Conservation (phyloP, 495 filamentous ascomycete genomes). For the Clohesyomyces aquaticus region DNA sequence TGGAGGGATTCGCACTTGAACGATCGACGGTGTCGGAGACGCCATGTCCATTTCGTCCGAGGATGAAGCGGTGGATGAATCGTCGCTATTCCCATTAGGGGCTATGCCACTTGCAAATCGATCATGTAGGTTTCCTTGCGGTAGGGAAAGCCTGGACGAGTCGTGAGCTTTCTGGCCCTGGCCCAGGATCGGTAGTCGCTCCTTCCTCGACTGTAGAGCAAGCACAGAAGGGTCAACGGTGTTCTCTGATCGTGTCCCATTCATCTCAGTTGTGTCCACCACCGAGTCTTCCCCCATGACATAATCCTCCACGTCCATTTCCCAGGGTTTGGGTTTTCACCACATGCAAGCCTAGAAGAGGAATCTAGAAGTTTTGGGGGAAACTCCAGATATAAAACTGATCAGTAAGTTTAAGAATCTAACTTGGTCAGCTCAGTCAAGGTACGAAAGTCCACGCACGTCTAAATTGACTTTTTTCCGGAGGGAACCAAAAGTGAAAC, state of each 20-base stretch:
- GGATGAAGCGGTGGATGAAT: neutral
- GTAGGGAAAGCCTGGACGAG: neutral
- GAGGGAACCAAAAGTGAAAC: too few species aligned
- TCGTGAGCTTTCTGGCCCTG: neutral
- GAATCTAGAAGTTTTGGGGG: neutral
- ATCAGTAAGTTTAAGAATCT: too few species aligned
- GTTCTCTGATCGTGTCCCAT: neutral
- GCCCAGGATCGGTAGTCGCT: neutral
- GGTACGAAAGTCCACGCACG: too few species aligned
- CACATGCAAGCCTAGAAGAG: neutral
- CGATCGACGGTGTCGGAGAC: conserved; percentile 1
- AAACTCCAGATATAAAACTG: too few species aligned
- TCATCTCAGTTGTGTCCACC: conserved; percentile 1
- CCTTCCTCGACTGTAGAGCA: neutral
- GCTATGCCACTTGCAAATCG: neutral
- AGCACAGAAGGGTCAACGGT: conserved; percentile 9
- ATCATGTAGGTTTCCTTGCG: neutral
- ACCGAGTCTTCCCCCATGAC: conserved; percentile 15
- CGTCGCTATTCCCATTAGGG: neutral
- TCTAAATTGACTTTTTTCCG: too few species aligned
- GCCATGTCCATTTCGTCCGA: conserved; percentile 33
- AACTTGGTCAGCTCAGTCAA: too few species aligned
- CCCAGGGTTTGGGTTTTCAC: neutral
- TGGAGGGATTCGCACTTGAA: conserved; percentile 34
- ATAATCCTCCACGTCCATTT: conserved; percentile 21